A percentile compares a stretch with the other conserved stretches of the same genome.
phyloP scores from a whole-genome alignment of 768 basidiomycete genomes.

The Russula virescens region DNA sequence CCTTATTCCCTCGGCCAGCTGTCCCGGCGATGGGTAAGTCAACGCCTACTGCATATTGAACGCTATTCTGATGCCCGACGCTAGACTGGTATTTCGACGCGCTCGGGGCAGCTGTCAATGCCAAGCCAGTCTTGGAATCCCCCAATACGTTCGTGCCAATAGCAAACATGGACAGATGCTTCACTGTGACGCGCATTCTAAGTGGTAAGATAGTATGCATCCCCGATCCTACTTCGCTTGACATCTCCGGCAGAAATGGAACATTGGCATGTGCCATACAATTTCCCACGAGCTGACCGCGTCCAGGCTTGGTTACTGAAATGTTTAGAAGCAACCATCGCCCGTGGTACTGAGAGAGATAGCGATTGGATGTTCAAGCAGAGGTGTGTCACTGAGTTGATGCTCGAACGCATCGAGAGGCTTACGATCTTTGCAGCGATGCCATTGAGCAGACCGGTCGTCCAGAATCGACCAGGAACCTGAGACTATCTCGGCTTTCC shows the following conservation, averaged over 20 bases:
- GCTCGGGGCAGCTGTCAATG: not conserved
- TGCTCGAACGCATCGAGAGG: not conserved
- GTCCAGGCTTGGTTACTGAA: slow-evolving; percentile 38
- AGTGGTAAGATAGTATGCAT: not conserved
- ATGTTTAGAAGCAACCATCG: slow-evolving; percentile 27
- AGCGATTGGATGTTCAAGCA: slow-evolving; percentile 29
- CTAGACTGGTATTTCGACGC: slow-evolving; percentile 12
- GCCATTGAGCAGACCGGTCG: slow-evolving; percentile 15
- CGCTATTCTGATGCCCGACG: not conserved
- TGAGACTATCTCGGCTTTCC: slow-evolving; percentile 14
- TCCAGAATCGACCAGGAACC: slow-evolving; percentile 8
- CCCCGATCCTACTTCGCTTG: not conserved
- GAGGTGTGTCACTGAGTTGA: slow-evolving; percentile 14
- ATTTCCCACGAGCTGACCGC: slow-evolving; percentile 32
- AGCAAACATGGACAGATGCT: slow-evolving; percentile 14
- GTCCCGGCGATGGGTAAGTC: slow-evolving; percentile 12
- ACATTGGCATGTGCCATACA: slow-evolving; percentile 40
- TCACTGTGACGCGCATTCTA: not conserved
- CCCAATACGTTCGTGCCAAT: not conserved
- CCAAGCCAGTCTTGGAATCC: not conserved
- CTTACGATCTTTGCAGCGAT: slow-evolving; percentile 1
- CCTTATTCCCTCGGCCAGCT: slow-evolving; percentile 7
- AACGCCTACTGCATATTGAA: too few relatives aligned
- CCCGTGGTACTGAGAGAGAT: slow-evolving; percentile 25
- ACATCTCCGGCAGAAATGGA: slow-evolving; percentile 38